Evolutionary conservation across 176 grass and related monocot species (phyloP), one percentile per base, ranked within the genome.

Genomic region (Musa beccarii): DNA sequence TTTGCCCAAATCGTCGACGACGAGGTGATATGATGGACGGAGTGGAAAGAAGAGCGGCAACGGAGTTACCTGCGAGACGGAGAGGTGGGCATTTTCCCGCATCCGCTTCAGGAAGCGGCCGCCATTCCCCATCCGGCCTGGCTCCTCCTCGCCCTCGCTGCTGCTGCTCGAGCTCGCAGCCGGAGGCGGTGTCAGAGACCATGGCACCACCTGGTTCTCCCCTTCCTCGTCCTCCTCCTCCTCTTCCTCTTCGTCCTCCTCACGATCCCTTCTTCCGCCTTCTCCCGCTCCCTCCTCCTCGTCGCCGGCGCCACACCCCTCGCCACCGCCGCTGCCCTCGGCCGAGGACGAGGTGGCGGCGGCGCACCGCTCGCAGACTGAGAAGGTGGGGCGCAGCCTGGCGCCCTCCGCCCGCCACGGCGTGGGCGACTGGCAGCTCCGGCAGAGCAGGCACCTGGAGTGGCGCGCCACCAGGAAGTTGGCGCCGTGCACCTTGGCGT

Each of bases 391-490:
- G 2, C 71, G 28, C 11, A 73, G 71, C 11, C 79, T 23, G 71
- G 71, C 10, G 66, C 79, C 79, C 56, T 83, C 86, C 75, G 59
- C 79, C 66, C 79, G 69, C 78, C 83, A 85, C 59, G 73, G 34
- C 9, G 10, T 53, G 22, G 59, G 52, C 1, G 71, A 73, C 52
- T 73, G 71, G 51, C 71, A 73, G 20, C 71, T 54, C 71, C 71
- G 71, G 71, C 71, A 73, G n/a, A 73, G 71, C n/a, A 73, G 52
- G 71, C 50, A 26, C 23, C 71, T 53, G 5, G 23, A 23, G 77
- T 96, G 93, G 0, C 93, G 85, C 2, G 89, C 91, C 49, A 91
- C 89, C 52, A 96, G 93, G 83, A 96, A 90, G 79, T 93, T 98
- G 24, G 94, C 94, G 50, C 94, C 88, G 75, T 98, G 94, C 3